A percentile compares a stretch with the other conserved stretches of the same genome.
These are phyloP conservation scores for Trichomonascaceae sp. DNA, from an alignment of 1,139 yeast species.

Conservation along the genomic window DNA sequence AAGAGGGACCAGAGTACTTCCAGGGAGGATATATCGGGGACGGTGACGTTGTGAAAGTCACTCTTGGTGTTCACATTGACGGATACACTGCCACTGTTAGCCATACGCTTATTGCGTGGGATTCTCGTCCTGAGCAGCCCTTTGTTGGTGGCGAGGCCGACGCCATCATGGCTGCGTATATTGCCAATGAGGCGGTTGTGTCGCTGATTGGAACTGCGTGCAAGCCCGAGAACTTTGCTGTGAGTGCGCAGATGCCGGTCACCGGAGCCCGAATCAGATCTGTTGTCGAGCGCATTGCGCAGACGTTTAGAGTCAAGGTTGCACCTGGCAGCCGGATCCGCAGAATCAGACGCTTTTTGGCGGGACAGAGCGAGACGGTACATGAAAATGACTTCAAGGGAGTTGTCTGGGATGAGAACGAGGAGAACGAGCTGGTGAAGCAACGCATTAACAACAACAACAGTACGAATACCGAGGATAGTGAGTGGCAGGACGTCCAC, in stretches of 20 bases:
- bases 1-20: slow-evolving; percentile 45
- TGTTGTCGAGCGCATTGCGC: slow-evolving; percentile 72
- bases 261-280: slow-evolving; percentile 59
- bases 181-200: slow-evolving; percentile 74
- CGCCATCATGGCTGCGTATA: slow-evolving; percentile 76
- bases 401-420: slow-evolving; percentile 78
- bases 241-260: slow-evolving; percentile 25
- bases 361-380: slow-evolving; percentile 88
- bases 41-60: slow-evolving; percentile 78
- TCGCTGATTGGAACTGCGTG: slow-evolving; percentile 62
- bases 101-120: slow-evolving; percentile 67
- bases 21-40: slow-evolving; percentile 35
- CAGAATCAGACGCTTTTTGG: slow-evolving; percentile 81
- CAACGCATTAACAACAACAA: slow-evolving; percentile 10
- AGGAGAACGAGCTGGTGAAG: slow-evolving; percentile 54
- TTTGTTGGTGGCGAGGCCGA: slow-evolving; percentile 77
- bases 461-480: not conserved
- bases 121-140: slow-evolving; percentile 31
- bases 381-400: slow-evolving; percentile 90
- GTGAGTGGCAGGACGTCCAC: slow-evolving; percentile 6
- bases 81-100: slow-evolving; percentile 83
- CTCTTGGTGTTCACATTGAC: slow-evolving; percentile 83
- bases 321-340: slow-evolving; percentile 90
- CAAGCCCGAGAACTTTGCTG: slow-evolving; percentile 43
- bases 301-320: slow-evolving; percentile 65